phyloP scores from a whole-genome alignment of 495 filamentous ascomycete species.

The Alectoria sarmentosa region DNA sequence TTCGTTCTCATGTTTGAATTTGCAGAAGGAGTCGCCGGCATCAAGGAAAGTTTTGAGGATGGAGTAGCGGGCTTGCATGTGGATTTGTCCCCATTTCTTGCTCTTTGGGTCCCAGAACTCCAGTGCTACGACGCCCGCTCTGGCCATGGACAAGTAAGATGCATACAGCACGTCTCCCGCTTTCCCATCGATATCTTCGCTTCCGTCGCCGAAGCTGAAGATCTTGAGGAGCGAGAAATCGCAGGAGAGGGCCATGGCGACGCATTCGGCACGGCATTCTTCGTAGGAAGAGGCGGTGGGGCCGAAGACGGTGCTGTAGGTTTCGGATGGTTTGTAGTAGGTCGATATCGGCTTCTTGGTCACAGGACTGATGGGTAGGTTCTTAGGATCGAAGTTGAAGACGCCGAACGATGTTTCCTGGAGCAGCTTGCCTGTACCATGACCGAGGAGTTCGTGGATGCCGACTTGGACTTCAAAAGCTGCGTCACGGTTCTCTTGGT shows the following conservation, averaged over 20 bases:
- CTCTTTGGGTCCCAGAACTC: conserved; percentile 86
- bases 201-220: conserved; percentile 82
- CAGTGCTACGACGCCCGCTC: conserved; percentile 74
- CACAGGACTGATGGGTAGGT: conserved; percentile 75
- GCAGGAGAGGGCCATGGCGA: conserved; percentile 87
- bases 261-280: conserved; percentile 76
- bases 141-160: conserved; percentile 85
- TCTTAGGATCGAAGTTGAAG: conserved; percentile 78
- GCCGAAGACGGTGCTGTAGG: conserved; percentile 89
- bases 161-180: conserved; percentile 82
- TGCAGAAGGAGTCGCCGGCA: conserved; percentile 75
- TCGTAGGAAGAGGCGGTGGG: conserved; percentile 81
- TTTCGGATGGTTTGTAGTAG: conserved; percentile 91
- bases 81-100: conserved; percentile 88
- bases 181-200: conserved; percentile 57
- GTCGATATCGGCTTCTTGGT: conserved; percentile 68
- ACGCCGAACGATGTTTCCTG: conserved; percentile 75
- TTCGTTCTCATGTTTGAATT: conserved; percentile 62
- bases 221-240: conserved; percentile 84
- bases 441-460: conserved; percentile 90
- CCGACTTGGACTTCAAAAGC: conserved; percentile 95
- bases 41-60: conserved; percentile 85
- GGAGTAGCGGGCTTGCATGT: conserved; percentile 90
- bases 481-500: conserved; percentile 67
- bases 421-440: conserved; percentile 91